Percentiles rank a stretch among this genome's conserved stretches.
phyloP scores from a whole-genome alignment of 441 rosid species.

The Adansonia rubrostipa region DNA sequence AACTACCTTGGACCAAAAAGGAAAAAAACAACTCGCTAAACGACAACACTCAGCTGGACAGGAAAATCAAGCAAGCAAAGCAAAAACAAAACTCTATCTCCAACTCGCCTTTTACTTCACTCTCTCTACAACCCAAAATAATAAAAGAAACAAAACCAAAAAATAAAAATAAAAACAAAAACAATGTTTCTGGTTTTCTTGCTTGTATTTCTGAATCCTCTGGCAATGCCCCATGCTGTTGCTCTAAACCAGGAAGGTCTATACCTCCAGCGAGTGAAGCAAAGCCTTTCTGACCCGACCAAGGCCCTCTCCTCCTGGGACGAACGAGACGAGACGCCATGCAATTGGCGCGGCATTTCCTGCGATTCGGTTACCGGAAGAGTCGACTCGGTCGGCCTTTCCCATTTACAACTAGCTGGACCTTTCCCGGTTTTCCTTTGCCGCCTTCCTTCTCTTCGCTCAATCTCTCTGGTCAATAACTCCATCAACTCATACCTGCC shows the following conservation, averaged over 20 bases:
- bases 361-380: constrained; percentile 42
- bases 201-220: constrained; percentile 24
- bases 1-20: no score
- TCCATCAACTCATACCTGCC: constrained; percentile 56
- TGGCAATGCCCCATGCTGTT: constrained; percentile 20
- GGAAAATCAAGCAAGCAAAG: no score
- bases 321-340: constrained; percentile 48
- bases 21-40: no score
- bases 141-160: neutral
- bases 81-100: no score
- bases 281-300: constrained; percentile 47
- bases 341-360: constrained; percentile 56
- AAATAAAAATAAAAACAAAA: neutral
- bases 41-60: no score
- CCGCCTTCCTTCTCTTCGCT: constrained; percentile 49
- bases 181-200: constrained; percentile 42
- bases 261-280: constrained; percentile 50
- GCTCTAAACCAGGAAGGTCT: constrained; percentile 56
- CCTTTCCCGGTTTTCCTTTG: constrained; percentile 63
- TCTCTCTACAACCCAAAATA: neutral
- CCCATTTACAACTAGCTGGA: constrained; percentile 45
- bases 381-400: constrained; percentile 52
- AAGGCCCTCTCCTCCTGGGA: constrained; percentile 58
- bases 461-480: constrained; percentile 52
- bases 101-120: neutral